phyloP scores from a whole-genome alignment of 2,329 filamentous ascomycete genomes.

The Exophiala alcalophila region DNA sequence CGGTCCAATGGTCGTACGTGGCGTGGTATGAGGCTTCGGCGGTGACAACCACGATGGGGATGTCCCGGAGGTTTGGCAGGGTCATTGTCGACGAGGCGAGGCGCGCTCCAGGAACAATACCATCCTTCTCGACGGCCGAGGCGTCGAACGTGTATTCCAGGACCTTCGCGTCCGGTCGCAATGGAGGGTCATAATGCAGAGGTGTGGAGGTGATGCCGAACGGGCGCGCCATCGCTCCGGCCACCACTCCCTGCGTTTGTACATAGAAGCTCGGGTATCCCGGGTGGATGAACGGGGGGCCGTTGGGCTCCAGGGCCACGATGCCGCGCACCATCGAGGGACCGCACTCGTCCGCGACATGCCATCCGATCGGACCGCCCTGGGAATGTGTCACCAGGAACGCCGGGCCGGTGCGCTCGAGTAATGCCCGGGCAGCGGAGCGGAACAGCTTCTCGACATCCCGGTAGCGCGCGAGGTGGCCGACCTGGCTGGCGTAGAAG shows the following conservation, averaged over 20 bases:
- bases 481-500: conserved; percentile 13
- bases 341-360: conserved; percentile 11
- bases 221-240: conserved; percentile 25
- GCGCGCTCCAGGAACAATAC: conserved; percentile 22
- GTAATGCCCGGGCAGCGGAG: conserved; percentile 1
- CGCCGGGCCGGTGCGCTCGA: conserved; percentile 6
- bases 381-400: conserved; percentile 37
- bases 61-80: conserved; percentile 49
- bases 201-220: conserved; percentile 52
- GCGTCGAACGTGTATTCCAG: conserved; percentile 22
- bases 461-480: conserved; percentile 30
- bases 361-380: conserved; percentile 8
- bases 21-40: conserved; percentile 54
- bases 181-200: conserved; percentile 48
- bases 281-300: conserved; percentile 9
- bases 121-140: background rate
- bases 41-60: conserved; percentile 52
- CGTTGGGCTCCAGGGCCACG: conserved; percentile 38
- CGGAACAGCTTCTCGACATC: conserved; percentile 6
- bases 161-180: conserved; percentile 39
- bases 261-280: conserved; percentile 8
- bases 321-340: conserved; percentile 50
- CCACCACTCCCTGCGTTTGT: conserved; percentile 3
- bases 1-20: conserved; percentile 55
- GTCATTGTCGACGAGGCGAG: conserved; percentile 40